Evolutionary conservation across 306 rosid genomes (phyloP).

Genomic region (Cicer judaicum): DNA sequence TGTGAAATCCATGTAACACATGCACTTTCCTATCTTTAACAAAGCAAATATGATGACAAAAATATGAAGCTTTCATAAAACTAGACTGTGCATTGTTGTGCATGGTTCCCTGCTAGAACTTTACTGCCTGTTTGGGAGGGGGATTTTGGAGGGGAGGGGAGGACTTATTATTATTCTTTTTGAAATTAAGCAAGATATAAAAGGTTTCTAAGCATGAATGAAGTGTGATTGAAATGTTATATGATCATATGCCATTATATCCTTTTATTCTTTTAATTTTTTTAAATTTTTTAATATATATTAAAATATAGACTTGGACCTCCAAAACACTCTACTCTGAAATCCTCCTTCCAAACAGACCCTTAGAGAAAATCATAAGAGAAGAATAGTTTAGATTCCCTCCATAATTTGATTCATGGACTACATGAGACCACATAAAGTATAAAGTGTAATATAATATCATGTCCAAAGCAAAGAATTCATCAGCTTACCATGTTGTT

Average conservation of each 20-base stretch:
- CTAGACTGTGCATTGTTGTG: neutral
- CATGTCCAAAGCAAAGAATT: conserved; percentile 2
- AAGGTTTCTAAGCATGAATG: no score
- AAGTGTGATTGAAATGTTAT: no score
- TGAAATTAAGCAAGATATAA: no score
- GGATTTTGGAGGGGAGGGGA: no score
- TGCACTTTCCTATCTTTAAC: conserved; percentile 21
- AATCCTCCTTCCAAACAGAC: no score
- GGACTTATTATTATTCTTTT: no score
- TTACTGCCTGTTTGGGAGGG: neutral
- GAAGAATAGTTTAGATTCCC: neutral
- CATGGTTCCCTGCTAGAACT: neutral
- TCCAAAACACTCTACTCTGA: no score
- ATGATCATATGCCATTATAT: no score
- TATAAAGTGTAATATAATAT: neutral
- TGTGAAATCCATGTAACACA: neutral
- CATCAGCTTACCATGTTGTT: neutral
- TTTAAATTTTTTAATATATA: no score
- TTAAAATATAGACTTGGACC: no score
- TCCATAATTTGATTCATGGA: neutral
- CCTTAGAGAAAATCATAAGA: neutral
- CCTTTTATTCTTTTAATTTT: no score
- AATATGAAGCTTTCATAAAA: neutral
- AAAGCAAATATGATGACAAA: neutral
- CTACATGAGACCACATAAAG: neutral